Evolutionary conservation across 164 flowering plant genomes (phyloP).

Genomic region (Nelumbo lutea): DNA sequence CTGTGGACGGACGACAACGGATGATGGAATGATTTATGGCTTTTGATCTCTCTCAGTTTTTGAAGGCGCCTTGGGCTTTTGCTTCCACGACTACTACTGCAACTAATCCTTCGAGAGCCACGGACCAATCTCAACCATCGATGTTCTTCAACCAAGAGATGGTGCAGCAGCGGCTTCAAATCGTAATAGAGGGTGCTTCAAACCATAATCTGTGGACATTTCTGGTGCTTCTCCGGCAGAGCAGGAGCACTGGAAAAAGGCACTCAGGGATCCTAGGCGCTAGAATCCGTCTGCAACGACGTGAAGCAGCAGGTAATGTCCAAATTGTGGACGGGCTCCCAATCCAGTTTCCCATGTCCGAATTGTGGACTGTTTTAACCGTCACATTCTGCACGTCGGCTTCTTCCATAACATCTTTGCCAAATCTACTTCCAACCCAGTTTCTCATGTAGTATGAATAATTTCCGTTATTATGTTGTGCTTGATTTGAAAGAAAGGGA

Average conservation of each 20-base stretch:
- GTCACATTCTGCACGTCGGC: too few relatives aligned
- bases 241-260: conserved; percentile 71
- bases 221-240: conserved; percentile 44
- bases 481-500: too few relatives aligned
- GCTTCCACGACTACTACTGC: conserved; percentile 17
- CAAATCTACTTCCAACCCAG: too few relatives aligned
- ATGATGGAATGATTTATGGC: conserved; percentile 81
- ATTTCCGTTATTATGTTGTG: too few relatives aligned
- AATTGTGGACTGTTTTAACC: too few relatives aligned
- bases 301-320: too few relatives aligned
- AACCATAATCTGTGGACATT: conserved; percentile 61
- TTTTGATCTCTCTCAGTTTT: conserved; percentile 45
- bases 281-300: too few relatives aligned
- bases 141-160: conserved; percentile 55
- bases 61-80: conserved; percentile 42
- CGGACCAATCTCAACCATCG: conserved; percentile 3
- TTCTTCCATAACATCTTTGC: too few relatives aligned
- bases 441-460: too few relatives aligned
- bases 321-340: too few relatives aligned
- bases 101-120: not conserved
- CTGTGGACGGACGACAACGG: conserved; percentile 68
- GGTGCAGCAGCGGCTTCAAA: conserved; percentile 72
- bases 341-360: too few relatives aligned
- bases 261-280: conserved; percentile 79
- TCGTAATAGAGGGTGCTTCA: conserved; percentile 79